phyloP scores from a whole-genome alignment of 208 protist species.

The Trypanosoma vivax region DNA sequence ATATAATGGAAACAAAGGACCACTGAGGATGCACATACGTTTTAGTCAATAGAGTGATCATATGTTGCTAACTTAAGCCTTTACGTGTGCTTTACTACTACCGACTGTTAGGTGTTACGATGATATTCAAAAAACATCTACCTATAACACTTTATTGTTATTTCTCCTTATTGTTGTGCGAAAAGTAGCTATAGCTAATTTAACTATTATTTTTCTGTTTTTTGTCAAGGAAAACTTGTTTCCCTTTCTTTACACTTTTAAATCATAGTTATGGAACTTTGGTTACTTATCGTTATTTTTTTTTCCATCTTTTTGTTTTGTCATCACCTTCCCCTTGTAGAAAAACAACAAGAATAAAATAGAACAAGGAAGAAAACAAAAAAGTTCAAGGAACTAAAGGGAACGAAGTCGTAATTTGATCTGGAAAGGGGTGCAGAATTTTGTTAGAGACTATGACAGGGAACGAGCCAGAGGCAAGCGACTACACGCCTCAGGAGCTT shows the following conservation, averaged over 20 bases:
- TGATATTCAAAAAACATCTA: neutral
- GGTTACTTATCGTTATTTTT: slow-evolving; percentile 4
- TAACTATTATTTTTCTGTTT: neutral
- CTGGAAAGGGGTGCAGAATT: slow-evolving; percentile 1
- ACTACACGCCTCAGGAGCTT: slow-evolving; percentile 53
- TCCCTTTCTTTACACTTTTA: too few relatives aligned
- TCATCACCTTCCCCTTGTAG: too few relatives aligned
- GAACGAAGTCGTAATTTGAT: neutral
- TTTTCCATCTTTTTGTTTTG: neutral
- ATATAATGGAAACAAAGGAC: slow-evolving; percentile 19
- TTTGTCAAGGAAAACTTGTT: slow-evolving; percentile 2
- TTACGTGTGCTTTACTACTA: neutral
- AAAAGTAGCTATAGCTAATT: neutral
- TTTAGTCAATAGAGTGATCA: slow-evolving; percentile 8
- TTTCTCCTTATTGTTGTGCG: neutral
- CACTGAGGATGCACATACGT: slow-evolving; percentile 16
- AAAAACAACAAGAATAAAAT: too few relatives aligned
- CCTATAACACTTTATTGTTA: neutral
- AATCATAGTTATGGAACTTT: too few relatives aligned
- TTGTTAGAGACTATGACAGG: neutral
- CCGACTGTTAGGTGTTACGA: neutral
- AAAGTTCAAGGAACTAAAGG: too few relatives aligned
- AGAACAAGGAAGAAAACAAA: too few relatives aligned
- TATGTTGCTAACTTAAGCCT: neutral
- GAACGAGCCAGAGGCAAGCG: neutral